These are phyloP conservation scores for Achlya hypogyna DNA, from an alignment of 352 stramenopile genomes.

Conservation along the genomic window DNA sequence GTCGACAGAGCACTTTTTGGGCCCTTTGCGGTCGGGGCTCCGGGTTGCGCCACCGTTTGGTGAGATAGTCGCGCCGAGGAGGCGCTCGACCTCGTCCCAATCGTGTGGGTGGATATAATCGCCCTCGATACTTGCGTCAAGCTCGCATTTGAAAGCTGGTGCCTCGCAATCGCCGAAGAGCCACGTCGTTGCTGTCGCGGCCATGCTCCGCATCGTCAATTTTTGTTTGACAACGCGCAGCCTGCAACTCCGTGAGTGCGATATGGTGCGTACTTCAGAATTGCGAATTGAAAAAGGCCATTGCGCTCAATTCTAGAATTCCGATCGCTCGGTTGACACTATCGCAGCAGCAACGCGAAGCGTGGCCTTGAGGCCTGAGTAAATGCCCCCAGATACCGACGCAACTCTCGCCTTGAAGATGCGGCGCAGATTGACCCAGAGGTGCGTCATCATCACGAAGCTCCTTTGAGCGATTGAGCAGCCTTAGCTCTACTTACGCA, in stretches of 20 bases:
- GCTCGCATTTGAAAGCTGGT: background rate
- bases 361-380: too few relatives aligned
- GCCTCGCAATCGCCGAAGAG: background rate
- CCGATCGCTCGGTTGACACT: too few relatives aligned
- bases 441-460: too few relatives aligned
- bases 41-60: background rate
- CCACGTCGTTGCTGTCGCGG: background rate
- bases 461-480: too few relatives aligned
- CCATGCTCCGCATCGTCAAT: background rate
- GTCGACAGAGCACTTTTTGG: slow-evolving; percentile 73
- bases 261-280: background rate
- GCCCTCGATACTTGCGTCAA: background rate
- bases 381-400: too few relatives aligned
- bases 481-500: too few relatives aligned
- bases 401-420: too few relatives aligned
- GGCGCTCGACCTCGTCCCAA: background rate
- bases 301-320: too few relatives aligned
- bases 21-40: slow-evolving; percentile 35
- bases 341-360: too few relatives aligned
- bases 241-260: too few relatives aligned
- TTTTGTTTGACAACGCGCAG: background rate
- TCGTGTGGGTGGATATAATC: background rate
- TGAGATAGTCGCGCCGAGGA: background rate
- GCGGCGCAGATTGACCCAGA: too few relatives aligned
- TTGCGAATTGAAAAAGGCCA: background rate